phyloP scores from a whole-genome alignment of 2,329 filamentous ascomycete genomes.

The Ceratocystiopsis minuta region DNA sequence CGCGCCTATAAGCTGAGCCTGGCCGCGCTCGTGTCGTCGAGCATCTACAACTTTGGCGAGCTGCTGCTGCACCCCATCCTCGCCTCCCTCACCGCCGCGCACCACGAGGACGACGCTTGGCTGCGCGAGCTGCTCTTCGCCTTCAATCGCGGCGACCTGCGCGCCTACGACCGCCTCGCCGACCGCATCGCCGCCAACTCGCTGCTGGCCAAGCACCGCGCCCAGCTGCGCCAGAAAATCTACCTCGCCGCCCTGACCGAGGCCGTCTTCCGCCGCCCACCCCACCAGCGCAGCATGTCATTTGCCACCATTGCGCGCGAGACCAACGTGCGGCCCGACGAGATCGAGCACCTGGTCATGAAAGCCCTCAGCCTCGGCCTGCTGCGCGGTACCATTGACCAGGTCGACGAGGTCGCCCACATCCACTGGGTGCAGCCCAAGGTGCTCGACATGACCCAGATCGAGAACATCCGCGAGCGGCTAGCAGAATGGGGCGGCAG shows the following conservation, averaged over 20 bases:
- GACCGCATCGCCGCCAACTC: slow-evolving; percentile 65
- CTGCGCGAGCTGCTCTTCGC: slow-evolving; percentile 90
- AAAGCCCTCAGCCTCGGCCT: slow-evolving; percentile 92
- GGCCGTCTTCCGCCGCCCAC: slow-evolving; percentile 85
- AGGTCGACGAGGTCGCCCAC: slow-evolving; percentile 82
- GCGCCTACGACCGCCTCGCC: slow-evolving; percentile 67
- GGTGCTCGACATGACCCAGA: slow-evolving; percentile 88
- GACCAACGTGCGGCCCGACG: slow-evolving; percentile 76
- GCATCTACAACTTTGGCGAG: slow-evolving; percentile 98
- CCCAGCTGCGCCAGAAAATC: slow-evolving; percentile 91
- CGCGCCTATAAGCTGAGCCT: slow-evolving; percentile 87
- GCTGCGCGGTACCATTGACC: slow-evolving; percentile 81
- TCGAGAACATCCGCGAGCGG: slow-evolving; percentile 74
- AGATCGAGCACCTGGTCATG: slow-evolving; percentile 98
- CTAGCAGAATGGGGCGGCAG: slow-evolving; percentile 90
- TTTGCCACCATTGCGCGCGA: slow-evolving; percentile 78
- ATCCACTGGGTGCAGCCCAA: slow-evolving; percentile 99
- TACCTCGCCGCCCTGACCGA: slow-evolving; percentile 92
- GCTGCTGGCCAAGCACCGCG: slow-evolving; percentile 60
- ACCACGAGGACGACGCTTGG: slow-evolving; percentile 48
- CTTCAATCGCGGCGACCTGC: slow-evolving; percentile 89
- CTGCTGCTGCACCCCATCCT: slow-evolving; percentile 94
- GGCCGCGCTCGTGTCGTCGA: slow-evolving; percentile 79
- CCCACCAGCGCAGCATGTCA: slow-evolving; percentile 87
- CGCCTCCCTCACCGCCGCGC: slow-evolving; percentile 42